Conservation (phyloP, 176 grass and related monocot species). For the Typha latifolia region DNA sequence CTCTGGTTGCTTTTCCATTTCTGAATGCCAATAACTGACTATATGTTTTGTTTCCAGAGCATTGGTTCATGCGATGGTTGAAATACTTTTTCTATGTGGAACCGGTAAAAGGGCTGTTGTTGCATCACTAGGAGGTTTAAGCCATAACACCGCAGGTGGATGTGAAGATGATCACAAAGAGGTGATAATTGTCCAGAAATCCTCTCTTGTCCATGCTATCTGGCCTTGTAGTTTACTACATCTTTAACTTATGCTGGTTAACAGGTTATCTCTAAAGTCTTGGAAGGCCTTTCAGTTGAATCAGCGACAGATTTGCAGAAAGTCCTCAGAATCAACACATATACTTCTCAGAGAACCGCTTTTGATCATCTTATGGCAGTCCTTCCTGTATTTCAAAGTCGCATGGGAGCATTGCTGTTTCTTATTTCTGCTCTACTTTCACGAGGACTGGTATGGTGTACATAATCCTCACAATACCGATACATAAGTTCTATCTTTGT, state of each 20-base stretch:
- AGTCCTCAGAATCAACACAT: conserved; percentile 55
- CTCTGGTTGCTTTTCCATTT: not conserved
- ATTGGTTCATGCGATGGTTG: conserved; percentile 94
- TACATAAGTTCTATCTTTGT: not conserved
- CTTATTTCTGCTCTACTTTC: conserved; percentile 90
- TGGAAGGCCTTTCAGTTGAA: conserved; percentile 75
- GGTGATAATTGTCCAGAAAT: conserved; percentile 8
- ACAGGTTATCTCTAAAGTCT: conserved; percentile 46
- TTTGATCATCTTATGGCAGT: conserved; percentile 54
- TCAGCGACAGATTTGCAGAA: conserved; percentile 91
- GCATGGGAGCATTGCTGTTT: conserved; percentile 83
- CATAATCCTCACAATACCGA: not conserved
- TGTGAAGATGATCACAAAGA: conserved; percentile 28
- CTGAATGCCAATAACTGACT: not conserved
- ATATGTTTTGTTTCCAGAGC: conserved; percentile 49
- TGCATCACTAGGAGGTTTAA: conserved; percentile 46
- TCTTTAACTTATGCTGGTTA: not conserved
- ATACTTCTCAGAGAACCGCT: conserved; percentile 54
- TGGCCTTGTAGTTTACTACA: not conserved
- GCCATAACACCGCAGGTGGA: conserved; percentile 37
- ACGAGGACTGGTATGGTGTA: conserved; percentile 67
- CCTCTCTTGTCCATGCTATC: not conserved
- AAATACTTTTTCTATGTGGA: conserved; percentile 96
- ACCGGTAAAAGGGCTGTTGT: conserved; percentile 48
- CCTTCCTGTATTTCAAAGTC: conserved; percentile 81